Base-by-base conservation (phyloP, 331 rosid genomes). In the Arachis monticola region DNA sequence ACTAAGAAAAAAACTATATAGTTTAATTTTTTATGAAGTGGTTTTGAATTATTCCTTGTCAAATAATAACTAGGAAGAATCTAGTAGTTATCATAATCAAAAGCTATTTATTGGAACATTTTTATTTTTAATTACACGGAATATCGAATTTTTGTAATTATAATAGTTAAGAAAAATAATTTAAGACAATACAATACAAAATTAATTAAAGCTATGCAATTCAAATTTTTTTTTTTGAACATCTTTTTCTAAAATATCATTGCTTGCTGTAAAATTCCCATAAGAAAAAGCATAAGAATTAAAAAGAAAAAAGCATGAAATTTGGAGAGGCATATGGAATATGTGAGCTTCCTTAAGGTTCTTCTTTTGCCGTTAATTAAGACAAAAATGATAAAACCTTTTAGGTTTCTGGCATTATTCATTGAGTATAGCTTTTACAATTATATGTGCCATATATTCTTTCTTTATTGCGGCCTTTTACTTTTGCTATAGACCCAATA, bases 1-100 rank as follows among this genome's bases (percentile, higher is more conserved):
- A 64, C 82, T 77, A 22, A 10, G 44, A 67, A 60, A 55, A 70
- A 81, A 83, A 82, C 84, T 38, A 79, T 80, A 79, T 60, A 17
- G 0, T 64, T 51, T 60, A 17, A 0, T 63, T 72, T 22, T 57
- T 76, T 78, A 52, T 67, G 2, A 10, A 8, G 68, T 52, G 69
- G 40, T 66, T 35, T 50, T 67, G 51, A 4, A 63, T 38, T 62
- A 3, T 78, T 74, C 78, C 62, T 55, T 47, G 22, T 41, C 12
- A 44, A 48, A 67, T 42, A 10, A 60, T 68, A 27, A 27, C 30
- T 55, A 38, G 55, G 8, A 6, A 35, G 50, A 74, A 74, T 59
- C 58, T 35, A 31, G 27, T 22, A 2, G 41, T 38, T 69, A 31
- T 22, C 58, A 68, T 22, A 78, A 60, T 61, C 62, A 60, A 42